These are phyloP conservation scores for Auxenochlorella pyrenoidosa DNA, from an alignment of 139 green algal genomes.

Conservation along the genomic window DNA sequence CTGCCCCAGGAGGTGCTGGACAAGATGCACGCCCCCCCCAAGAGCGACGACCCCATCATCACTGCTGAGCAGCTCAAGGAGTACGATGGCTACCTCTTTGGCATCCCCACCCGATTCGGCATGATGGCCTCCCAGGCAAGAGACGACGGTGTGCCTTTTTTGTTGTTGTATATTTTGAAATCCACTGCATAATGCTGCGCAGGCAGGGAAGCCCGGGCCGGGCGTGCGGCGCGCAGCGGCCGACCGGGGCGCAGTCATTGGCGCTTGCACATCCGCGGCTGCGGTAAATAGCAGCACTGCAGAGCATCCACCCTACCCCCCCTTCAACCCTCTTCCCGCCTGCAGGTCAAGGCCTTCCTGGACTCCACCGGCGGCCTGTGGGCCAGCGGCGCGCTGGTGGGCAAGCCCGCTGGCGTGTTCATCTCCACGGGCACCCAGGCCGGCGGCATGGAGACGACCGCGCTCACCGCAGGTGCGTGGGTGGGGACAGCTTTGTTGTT, in stretches of 20 bases:
- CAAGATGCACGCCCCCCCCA: conserved; percentile 67
- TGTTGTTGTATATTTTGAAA: too few species aligned
- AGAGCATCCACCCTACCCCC: too few species aligned
- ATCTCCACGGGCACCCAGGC: conserved; percentile 57
- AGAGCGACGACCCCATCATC: conserved; percentile 61
- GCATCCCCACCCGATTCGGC: conserved; percentile 22
- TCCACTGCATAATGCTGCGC: too few species aligned
- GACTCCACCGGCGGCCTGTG: conserved; percentile 71
- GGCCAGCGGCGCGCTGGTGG: conserved; percentile 49
- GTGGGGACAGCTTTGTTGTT: too few species aligned
- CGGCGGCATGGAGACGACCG: conserved; percentile 62
- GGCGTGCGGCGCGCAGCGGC: too few species aligned
- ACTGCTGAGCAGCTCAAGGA: conserved; percentile 21
- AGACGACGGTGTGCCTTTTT: too few species aligned
- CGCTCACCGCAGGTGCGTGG: conserved; percentile 26
- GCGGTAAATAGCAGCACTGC: too few species aligned
- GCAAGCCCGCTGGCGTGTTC: conserved; percentile 58
- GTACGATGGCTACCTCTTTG: conserved; percentile 64
- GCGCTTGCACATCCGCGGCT: too few species aligned
- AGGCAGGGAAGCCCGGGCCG: too few species aligned
- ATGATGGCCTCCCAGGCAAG: conserved; percentile 4
- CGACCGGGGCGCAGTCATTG: too few species aligned
- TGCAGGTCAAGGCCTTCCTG: conserved; percentile 58
- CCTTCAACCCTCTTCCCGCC: too few species aligned
- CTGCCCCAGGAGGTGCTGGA: conserved; percentile 57